Evolutionary conservation across 2,329 filamentous ascomycete genomes (phyloP).

Genomic region (Acephala macrosclerotiorum): DNA sequence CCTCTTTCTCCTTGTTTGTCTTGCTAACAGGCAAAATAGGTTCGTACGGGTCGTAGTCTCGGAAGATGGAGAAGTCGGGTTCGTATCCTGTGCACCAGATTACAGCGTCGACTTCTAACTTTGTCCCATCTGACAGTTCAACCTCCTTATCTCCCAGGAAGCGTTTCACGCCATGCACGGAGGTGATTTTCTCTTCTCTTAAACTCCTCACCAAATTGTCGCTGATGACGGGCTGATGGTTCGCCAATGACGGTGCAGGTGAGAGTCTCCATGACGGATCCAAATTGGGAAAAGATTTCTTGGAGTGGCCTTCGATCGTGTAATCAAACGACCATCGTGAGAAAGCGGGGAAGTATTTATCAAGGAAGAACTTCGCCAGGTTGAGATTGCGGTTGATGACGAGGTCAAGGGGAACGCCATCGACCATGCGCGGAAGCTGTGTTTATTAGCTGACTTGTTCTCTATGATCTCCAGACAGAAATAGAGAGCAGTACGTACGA

Average conservation of each 20-base stretch:
- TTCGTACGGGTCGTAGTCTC: conserved; percentile 10
- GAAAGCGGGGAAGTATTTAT: conserved; percentile 6
- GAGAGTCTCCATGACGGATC: conserved; percentile 45
- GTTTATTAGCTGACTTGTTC: not conserved
- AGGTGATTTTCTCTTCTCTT: conserved; percentile 38
- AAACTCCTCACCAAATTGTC: conserved; percentile 42
- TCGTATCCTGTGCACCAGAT: conserved; percentile 48
- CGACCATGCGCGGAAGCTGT: conserved; percentile 33
- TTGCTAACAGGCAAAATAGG: not conserved
- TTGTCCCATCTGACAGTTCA: conserved; percentile 43
- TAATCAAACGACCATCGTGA: conserved; percentile 11
- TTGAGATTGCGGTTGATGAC: conserved; percentile 45
- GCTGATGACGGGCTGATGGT: conserved; percentile 37
- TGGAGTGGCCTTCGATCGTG: conserved; percentile 26
- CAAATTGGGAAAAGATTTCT: conserved; percentile 39
- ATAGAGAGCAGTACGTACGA: conserved; percentile 40
- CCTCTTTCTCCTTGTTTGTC: not conserved
- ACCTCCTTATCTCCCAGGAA: conserved; percentile 34
- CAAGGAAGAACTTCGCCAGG: conserved; percentile 12
- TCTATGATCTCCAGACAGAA: not conserved
- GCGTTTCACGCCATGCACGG: conserved; percentile 41
- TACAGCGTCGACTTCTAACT: conserved; percentile 45
- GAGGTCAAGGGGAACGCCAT: conserved; percentile 39
- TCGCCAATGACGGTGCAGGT: conserved; percentile 40
- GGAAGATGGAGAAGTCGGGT: conserved; percentile 36